These are phyloP conservation scores for Cordyceps farinosa DNA, from an alignment of 2,329 filamentous ascomycete genomes.

Conservation along the genomic window DNA sequence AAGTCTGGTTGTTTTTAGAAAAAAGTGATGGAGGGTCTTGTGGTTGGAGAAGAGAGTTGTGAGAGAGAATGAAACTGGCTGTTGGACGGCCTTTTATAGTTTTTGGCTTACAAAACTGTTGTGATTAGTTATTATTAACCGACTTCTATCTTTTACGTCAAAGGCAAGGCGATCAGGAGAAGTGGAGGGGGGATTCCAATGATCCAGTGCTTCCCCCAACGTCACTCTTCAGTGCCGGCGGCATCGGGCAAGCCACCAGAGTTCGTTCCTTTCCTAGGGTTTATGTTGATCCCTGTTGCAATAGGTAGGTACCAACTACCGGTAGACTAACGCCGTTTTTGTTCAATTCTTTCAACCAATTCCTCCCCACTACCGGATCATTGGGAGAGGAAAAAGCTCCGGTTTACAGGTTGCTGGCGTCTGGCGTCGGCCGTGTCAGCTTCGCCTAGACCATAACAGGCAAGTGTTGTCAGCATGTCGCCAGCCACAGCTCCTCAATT, in stretches of 20 bases:
- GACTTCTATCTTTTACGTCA: neutral
- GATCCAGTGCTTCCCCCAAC: neutral
- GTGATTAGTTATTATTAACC: neutral
- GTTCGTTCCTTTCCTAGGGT: neutral
- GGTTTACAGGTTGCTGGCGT: neutral
- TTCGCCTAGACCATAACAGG: constrained; percentile 9
- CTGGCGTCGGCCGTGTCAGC: neutral
- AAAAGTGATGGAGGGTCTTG: neutral
- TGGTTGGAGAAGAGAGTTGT: neutral
- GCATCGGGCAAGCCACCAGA: neutral
- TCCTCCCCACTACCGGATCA: neutral
- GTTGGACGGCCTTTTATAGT: neutral
- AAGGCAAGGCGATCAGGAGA: neutral
- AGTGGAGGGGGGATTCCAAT: neutral
- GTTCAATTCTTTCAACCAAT: neutral
- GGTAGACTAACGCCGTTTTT: neutral
- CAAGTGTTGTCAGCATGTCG: constrained; percentile 5
- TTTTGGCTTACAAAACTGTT: neutral
- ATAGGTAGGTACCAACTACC: neutral
- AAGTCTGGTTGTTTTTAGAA: neutral
- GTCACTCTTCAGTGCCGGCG: neutral
- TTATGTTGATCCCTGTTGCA: neutral
- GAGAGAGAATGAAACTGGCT: no score
- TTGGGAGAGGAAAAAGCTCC: neutral
- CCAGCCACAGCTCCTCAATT: neutral